Evolutionary conservation across 176 grass and related monocot genomes (phyloP), one percentile per base, ranked within the genome.

Genomic region (Phoenix dactylifera): DNA sequence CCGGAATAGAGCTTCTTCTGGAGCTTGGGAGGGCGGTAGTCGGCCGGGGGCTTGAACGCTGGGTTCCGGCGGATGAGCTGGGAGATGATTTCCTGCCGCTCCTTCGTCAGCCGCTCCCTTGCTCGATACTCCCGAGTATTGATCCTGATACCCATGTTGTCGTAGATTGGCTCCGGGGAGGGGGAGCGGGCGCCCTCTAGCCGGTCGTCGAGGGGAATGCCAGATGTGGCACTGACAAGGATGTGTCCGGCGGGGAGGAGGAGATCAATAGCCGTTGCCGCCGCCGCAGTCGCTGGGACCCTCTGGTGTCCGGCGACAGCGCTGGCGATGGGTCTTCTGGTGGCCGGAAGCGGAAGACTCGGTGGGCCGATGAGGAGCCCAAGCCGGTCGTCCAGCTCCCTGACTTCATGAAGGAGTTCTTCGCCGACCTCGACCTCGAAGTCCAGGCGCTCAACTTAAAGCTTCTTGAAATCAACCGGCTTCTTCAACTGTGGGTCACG

Each of bases 331-430:
- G 24, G 24, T 25, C 2, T 25, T 1, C 26, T 5, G 74, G 85
- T 0, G 67, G 68, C 0, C 70, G 86, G 56, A 97, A 91, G 73
- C 81, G 93, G 24, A 97, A 83, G 76, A 80, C 93, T 44, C 81
- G 93, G 28, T 97, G 87, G 87, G 93, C 84, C 20, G 93, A 97
- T 57, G 84, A 97, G 78, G 87, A 91, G 65, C 84, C 88, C 0
- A 86, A 86, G 68, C 87, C 84, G 7, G 29, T 64, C 63, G 76
- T 92, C 22, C 74, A 75, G 12, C 82, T 92, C 6, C 88, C 88
- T 22, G 93, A 98, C 67, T 98, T 98, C 81, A 92, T 98, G 93
- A 98, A 86, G 87, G 84, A 98, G 61, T 89, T 98, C 73, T 65
- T 84, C 22, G 82, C 82, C 28, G 88, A 92, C 61, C 80, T 98